Conservation (phyloP, 2,329 filamentous ascomycete species). For the Plenodomus biglobosus region DNA sequence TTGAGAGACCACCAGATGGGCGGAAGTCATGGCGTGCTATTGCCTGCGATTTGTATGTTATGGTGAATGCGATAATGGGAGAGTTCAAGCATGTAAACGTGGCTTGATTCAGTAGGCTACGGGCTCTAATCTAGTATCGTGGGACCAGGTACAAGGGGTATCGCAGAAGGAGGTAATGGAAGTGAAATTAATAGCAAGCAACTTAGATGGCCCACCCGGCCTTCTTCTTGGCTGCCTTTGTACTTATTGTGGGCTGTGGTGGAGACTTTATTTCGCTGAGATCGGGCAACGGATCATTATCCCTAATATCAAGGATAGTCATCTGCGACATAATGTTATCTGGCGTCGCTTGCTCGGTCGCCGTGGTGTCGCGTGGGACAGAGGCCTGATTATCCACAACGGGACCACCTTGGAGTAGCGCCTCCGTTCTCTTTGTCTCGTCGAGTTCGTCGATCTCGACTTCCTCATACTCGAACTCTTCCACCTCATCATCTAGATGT, state of each 20-base stretch:
- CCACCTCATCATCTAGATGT: conserved; percentile 21
- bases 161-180: not conserved
- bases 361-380: not conserved
- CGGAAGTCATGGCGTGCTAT: too few relatives aligned
- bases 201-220: conserved; percentile 38
- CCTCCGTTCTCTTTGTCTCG: conserved; percentile 4
- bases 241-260: conserved; percentile 31
- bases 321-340: conserved; percentile 31
- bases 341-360: conserved; percentile 6
- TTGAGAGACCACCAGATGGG: too few relatives aligned
- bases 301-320: conserved; percentile 43
- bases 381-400: conserved; percentile 3
- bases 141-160: not conserved
- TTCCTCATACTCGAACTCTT: conserved; percentile 15
- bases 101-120: not conserved
- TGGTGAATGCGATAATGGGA: too few relatives aligned
- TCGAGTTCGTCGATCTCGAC: conserved; percentile 8
- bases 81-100: too few relatives aligned
- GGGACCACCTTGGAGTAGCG: conserved; percentile 5
- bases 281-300: conserved; percentile 38
- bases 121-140: not conserved
- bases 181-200: not conserved
- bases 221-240: conserved; percentile 42
- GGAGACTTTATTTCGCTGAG: conserved; percentile 34
- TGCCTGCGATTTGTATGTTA: too few relatives aligned